Evolutionary conservation across 345 rosid genomes (phyloP).

Genomic region (Gossypium mustelinum): DNA sequence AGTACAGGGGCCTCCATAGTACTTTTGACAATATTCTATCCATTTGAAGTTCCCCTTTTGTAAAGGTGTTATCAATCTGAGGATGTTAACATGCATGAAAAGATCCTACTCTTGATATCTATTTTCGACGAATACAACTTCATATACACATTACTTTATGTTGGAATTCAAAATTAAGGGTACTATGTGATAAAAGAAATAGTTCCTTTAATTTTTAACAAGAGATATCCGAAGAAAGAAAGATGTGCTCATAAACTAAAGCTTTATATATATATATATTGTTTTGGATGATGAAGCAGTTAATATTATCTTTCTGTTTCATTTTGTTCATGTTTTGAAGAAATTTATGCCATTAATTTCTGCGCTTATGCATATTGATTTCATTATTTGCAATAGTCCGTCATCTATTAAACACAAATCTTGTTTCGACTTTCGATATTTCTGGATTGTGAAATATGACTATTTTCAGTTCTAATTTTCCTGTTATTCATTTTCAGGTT

Average conservation of each 20-base stretch:
- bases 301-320: background rate
- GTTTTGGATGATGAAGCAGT: background rate
- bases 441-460: background rate
- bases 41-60: background rate
- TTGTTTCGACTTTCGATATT: background rate
- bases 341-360: background rate
- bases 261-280: background rate
- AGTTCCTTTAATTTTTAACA: background rate
- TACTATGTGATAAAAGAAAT: background rate
- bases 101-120: background rate
- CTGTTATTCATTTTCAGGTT: constrained; percentile 40
- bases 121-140: background rate
- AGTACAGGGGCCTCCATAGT: too few species aligned
- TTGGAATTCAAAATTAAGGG: background rate
- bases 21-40: background rate
- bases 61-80: background rate
- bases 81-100: background rate
- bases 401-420: background rate
- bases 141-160: background rate
- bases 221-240: background rate
- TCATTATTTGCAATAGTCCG: background rate
- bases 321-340: background rate
- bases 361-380: background rate
- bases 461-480: constrained; percentile 8
- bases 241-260: background rate